Percentiles rank a stretch among this genome's conserved stretches.
Evolutionary conservation across 2,329 filamentous ascomycete genomes (phyloP).

Genomic region (Aspergillus ochraceoroseus): DNA sequence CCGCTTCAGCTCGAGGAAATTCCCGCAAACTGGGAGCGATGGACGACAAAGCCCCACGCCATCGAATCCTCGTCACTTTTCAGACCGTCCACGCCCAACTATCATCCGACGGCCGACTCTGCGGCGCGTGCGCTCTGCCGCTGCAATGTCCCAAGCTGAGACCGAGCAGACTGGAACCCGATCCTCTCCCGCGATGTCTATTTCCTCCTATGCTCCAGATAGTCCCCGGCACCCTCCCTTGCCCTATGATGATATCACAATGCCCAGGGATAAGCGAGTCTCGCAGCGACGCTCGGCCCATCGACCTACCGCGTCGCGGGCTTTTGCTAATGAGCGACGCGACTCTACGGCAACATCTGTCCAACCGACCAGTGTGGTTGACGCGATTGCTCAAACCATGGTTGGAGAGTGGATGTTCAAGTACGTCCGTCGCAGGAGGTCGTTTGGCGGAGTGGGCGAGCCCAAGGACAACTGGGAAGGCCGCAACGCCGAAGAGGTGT

Average conservation of each 20-base stretch:
- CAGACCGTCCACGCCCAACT: slow-evolving; percentile 52
- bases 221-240: slow-evolving; percentile 69
- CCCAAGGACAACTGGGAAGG: slow-evolving; percentile 46
- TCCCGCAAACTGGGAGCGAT: slow-evolving; percentile 65
- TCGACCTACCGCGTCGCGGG: slow-evolving; percentile 25
- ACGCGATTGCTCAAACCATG: slow-evolving; percentile 97
- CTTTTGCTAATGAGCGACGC: slow-evolving; percentile 33
- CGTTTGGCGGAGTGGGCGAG: slow-evolving; percentile 72
- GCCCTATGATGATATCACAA: slow-evolving; percentile 65
- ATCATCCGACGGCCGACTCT: slow-evolving; percentile 57
- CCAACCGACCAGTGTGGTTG: slow-evolving; percentile 76
- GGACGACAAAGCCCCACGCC: slow-evolving; percentile 71
- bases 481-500: slow-evolving; percentile 62
- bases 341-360: slow-evolving; percentile 56
- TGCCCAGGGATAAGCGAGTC: slow-evolving; percentile 37
- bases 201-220: slow-evolving; percentile 62
- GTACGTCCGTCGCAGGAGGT: slow-evolving; percentile 61
- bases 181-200: slow-evolving; percentile 55
- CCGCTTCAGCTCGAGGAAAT: slow-evolving; percentile 77
- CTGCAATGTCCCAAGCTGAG: slow-evolving; percentile 58
- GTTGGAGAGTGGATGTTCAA: slow-evolving; percentile 68
- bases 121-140: slow-evolving; percentile 80
- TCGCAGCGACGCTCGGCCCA: slow-evolving; percentile 22
- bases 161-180: slow-evolving; percentile 44
- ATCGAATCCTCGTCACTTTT: slow-evolving; percentile 52